Evolutionary conservation across 768 basidiomycete species (phyloP).

Genomic region (Mycena albidolilacea): DNA sequence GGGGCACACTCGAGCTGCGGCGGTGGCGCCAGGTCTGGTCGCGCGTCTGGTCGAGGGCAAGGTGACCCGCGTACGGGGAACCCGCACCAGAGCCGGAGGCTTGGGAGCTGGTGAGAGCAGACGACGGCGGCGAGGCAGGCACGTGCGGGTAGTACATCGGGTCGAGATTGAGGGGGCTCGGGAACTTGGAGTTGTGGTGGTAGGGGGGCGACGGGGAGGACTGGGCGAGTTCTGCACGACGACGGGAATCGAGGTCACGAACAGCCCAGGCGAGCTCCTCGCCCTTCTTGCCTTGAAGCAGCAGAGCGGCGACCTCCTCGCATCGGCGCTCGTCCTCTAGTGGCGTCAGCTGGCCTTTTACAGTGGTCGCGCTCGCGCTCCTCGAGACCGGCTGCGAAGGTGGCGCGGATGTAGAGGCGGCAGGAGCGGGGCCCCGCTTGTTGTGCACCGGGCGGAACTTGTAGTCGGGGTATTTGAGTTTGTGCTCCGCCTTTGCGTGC

Average conservation of each 20-base stretch:
- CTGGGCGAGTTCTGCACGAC: slow-evolving; percentile 38
- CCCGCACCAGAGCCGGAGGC: slow-evolving; percentile 29
- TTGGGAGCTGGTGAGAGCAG: slow-evolving; percentile 37
- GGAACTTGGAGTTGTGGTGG: slow-evolving; percentile 35
- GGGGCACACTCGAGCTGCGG: slow-evolving; percentile 75
- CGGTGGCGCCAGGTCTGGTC: slow-evolving; percentile 57
- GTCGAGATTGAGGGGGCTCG: slow-evolving; percentile 37
- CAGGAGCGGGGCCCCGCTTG: slow-evolving; percentile 46
- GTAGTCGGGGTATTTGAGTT: slow-evolving; percentile 77
- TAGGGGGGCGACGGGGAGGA: slow-evolving; percentile 30
- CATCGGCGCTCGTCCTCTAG: slow-evolving; percentile 76
- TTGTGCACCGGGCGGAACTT: slow-evolving; percentile 70
- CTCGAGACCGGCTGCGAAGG: slow-evolving; percentile 39
- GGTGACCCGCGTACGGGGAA: slow-evolving; percentile 38
- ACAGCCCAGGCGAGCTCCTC: slow-evolving; percentile 76
- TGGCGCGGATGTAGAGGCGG: slow-evolving; percentile 3
- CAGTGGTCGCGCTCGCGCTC: slow-evolving; percentile 54
- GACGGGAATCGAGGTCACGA: slow-evolving; percentile 62
- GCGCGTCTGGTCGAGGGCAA: slow-evolving; percentile 20
- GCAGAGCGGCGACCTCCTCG: slow-evolving; percentile 74
- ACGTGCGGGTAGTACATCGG: slow-evolving; percentile 35
- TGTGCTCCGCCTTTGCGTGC: slow-evolving; percentile 81
- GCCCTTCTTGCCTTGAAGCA: slow-evolving; percentile 80
- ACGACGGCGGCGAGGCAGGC: slow-evolving; percentile 31
- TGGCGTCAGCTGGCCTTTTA: slow-evolving; percentile 53